Percentiles rank a stretch among this genome's conserved stretches.
Evolutionary conservation across 2,329 filamentous ascomycete genomes (phyloP).

Genomic region (Sclerotinia trifoliorum): DNA sequence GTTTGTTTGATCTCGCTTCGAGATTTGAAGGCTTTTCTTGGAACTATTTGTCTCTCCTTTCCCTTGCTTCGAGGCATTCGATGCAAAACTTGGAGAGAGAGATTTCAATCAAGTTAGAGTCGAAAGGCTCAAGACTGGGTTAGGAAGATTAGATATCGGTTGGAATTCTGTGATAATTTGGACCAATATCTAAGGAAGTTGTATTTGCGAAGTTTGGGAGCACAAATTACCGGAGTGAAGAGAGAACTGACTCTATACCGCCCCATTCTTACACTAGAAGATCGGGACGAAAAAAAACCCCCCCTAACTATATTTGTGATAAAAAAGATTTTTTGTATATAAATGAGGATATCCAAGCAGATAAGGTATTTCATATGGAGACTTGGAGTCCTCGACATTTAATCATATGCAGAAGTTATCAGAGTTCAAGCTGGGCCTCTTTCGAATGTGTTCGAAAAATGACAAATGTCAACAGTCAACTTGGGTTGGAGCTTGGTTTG

Average conservation of each 20-base stretch:
- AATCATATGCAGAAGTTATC: background rate
- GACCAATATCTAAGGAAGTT: background rate
- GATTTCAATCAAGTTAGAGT: background rate
- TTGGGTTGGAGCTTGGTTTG: background rate
- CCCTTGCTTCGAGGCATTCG: background rate
- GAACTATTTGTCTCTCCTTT: background rate
- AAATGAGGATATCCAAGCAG: background rate
- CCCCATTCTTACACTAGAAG: background rate
- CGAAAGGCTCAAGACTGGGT: background rate
- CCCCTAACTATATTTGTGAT: background rate
- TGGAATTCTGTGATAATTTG: too few species aligned
- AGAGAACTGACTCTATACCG: rapidly evolving
- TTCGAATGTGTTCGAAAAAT: background rate
- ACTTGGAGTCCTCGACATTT: background rate
- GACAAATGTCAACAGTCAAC: background rate
- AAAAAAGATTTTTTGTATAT: background rate
- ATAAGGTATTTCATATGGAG: background rate
- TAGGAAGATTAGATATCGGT: too few species aligned
- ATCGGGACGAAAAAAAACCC: background rate
- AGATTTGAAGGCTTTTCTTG: background rate
- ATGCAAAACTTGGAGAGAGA: too few species aligned
- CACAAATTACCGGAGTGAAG: background rate
- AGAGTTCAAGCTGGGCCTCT: background rate
- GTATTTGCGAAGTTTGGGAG: too few species aligned
- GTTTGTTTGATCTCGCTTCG: background rate